These are phyloP conservation scores for Rhizophlyctis rosea DNA, from an alignment of 192 early-diverging fungal genomes.

Conservation along the genomic window DNA sequence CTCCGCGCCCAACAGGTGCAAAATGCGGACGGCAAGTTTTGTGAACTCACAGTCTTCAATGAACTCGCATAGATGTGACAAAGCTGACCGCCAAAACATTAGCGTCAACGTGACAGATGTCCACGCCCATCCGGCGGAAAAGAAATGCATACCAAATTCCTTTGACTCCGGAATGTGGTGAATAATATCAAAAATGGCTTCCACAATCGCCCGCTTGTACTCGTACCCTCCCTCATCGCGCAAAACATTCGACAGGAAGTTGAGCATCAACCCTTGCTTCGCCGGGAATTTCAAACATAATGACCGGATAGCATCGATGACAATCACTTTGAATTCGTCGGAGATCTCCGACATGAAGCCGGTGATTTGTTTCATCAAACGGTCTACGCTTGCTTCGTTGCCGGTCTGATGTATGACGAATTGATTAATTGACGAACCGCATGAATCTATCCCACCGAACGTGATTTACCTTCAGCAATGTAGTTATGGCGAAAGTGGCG, in stretches of 20 bases:
- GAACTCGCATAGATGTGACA: slow-evolving; percentile 97
- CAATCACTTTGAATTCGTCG: slow-evolving; percentile 98
- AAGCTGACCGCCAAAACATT: slow-evolving; percentile 44
- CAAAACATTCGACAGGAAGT: slow-evolving; percentile 86
- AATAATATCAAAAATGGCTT: slow-evolving; percentile 95
- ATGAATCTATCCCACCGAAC: background rate
- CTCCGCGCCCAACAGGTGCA: slow-evolving; percentile 91
- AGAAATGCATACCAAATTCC: slow-evolving; percentile 63
- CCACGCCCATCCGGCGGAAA: background rate
- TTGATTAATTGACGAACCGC: slow-evolving; percentile 1
- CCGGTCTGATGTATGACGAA: slow-evolving; percentile 68
- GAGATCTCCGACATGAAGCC: slow-evolving; percentile 98
- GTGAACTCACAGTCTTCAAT: slow-evolving; percentile 99
- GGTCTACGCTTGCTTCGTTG: slow-evolving; percentile 94
- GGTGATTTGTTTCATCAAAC: slow-evolving; percentile 98
- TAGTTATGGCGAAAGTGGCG: slow-evolving; percentile 98
- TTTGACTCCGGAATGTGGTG: slow-evolving; percentile 91
- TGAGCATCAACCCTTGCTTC: slow-evolving; percentile 91
- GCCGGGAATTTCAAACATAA: slow-evolving; percentile 94
- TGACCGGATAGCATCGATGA: slow-evolving; percentile 97
- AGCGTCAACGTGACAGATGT: slow-evolving; percentile 1
- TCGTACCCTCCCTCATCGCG: slow-evolving; percentile 98
- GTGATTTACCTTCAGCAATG: slow-evolving; percentile 74
- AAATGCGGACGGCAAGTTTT: slow-evolving; percentile 95
- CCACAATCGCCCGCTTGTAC: slow-evolving; percentile 93